Percentiles rank a stretch among this genome's conserved stretches.
These are phyloP conservation scores for Medicago lupulina DNA, from an alignment of 306 rosid species.

Conservation along the genomic window DNA sequence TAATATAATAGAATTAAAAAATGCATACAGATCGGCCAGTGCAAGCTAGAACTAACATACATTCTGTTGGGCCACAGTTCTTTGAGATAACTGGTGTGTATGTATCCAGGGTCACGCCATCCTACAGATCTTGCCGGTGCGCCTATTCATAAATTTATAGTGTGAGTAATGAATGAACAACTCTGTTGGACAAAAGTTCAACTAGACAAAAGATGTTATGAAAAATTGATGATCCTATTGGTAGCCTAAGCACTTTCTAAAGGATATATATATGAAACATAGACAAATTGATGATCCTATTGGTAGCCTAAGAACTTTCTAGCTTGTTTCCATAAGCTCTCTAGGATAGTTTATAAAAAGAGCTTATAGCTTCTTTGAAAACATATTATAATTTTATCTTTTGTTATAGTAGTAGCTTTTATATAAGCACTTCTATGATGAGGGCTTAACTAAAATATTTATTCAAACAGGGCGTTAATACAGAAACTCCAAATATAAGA, in stretches of 20 bases:
- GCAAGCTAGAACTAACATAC: slow-evolving; percentile 52
- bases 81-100: slow-evolving; percentile 80
- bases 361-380: too few relatives aligned
- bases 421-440: too few relatives aligned
- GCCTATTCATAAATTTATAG: slow-evolving; percentile 50
- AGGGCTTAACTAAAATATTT: too few relatives aligned
- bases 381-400: too few relatives aligned
- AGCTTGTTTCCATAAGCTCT: too few relatives aligned
- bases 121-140: slow-evolving; percentile 93
- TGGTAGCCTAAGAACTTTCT: too few relatives aligned
- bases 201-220: background rate
- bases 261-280: too few relatives aligned
- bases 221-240: background rate
- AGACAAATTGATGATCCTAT: too few relatives aligned
- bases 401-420: too few relatives aligned
- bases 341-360: too few relatives aligned
- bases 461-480: too few relatives aligned
- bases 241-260: background rate
- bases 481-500: background rate
- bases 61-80: slow-evolving; percentile 83
- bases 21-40: slow-evolving; percentile 2
- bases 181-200: background rate
- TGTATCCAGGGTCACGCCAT: slow-evolving; percentile 93
- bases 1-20: background rate
- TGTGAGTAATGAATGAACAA: background rate